Conservation (phyloP, 73 alveolate species). For the Symbiodinium pilosum region DNA sequence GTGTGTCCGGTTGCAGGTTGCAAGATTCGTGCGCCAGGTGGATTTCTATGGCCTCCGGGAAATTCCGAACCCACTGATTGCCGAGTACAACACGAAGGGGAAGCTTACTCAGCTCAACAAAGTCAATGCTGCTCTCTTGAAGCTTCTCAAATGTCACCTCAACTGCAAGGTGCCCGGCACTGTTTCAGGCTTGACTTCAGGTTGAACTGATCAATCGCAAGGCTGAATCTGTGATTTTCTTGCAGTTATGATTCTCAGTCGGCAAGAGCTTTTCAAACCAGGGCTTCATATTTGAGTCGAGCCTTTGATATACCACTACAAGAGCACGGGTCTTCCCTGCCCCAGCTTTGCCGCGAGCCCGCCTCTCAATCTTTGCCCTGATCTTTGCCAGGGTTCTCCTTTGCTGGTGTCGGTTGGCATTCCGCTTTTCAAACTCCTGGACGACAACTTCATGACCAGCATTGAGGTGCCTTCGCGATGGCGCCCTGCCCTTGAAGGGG, state of each 20-base stretch:
- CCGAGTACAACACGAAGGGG: constrained; percentile 86
- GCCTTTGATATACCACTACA: not conserved
- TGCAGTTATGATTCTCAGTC: too few relatives aligned
- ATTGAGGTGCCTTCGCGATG: constrained; percentile 40
- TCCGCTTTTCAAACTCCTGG: constrained; percentile 77
- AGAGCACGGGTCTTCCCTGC: not conserved
- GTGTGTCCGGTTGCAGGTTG: too few relatives aligned
- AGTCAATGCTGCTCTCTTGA: constrained; percentile 42
- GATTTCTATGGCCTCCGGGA: constrained; percentile 56
- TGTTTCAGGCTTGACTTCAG: too few relatives aligned
- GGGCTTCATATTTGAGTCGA: too few relatives aligned
- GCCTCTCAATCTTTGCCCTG: not conserved
- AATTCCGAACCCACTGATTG: constrained; percentile 46
- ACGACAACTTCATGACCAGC: constrained; percentile 80
- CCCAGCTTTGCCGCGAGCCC: not conserved
- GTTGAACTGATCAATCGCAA: too few relatives aligned
- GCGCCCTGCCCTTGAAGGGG: constrained; percentile 93
- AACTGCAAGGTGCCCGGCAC: constrained; percentile 36
- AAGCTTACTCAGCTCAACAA: constrained; percentile 80
- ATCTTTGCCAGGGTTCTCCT: constrained; percentile 33
- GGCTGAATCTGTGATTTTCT: too few relatives aligned
- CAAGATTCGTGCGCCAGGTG: not conserved
- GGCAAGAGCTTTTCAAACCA: too few relatives aligned
- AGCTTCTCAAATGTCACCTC: constrained; percentile 30
- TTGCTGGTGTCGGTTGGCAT: constrained; percentile 75